phyloP scores from a whole-genome alignment of 495 filamentous ascomycete species.

The Parachaetomium inaequale region DNA sequence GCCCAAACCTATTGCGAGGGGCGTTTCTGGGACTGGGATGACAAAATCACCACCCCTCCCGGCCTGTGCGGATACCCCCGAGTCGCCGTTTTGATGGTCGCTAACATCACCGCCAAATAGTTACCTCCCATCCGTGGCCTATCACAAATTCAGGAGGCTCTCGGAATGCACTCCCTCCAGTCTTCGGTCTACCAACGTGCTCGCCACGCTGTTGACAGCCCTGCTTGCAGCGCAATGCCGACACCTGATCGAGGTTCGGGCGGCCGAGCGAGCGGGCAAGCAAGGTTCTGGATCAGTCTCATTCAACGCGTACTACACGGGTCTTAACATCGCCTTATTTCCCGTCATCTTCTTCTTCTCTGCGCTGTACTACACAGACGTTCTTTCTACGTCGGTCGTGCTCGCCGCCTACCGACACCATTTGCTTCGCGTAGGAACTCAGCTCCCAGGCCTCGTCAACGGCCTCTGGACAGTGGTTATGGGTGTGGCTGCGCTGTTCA shows the following conservation, averaged over 20 bases:
- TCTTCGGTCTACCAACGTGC: constrained; percentile 52
- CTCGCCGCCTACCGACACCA: constrained; percentile 64
- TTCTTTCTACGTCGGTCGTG: constrained; percentile 64
- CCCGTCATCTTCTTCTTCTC: constrained; percentile 95
- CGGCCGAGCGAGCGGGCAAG: constrained; percentile 11
- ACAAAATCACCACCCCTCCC: constrained; percentile 94
- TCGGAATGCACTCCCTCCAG: constrained; percentile 42
- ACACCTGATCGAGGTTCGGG: constrained; percentile 27
- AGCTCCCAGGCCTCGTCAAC: constrained; percentile 27
- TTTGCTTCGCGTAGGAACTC: constrained; percentile 37
- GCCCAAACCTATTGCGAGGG: constrained; percentile 80
- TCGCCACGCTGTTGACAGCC: constrained; percentile 41
- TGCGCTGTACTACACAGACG: constrained; percentile 89
- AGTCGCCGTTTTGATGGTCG: background rate
- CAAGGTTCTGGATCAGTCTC: constrained; percentile 7
- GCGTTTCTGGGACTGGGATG: constrained; percentile 77
- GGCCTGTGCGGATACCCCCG: constrained; percentile 58
- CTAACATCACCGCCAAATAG: constrained; percentile 30
- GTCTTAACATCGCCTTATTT: constrained; percentile 79
- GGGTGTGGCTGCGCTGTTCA: constrained; percentile 62
- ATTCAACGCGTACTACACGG: constrained; percentile 52
- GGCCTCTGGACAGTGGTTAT: constrained; percentile 48
- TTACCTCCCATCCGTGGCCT: constrained; percentile 53
- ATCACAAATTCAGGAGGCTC: constrained; percentile 29
- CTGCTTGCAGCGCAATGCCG: constrained; percentile 36